Conservation (phyloP, 73 alveolate species). For the Tetrahymena malaccensis region DNA sequence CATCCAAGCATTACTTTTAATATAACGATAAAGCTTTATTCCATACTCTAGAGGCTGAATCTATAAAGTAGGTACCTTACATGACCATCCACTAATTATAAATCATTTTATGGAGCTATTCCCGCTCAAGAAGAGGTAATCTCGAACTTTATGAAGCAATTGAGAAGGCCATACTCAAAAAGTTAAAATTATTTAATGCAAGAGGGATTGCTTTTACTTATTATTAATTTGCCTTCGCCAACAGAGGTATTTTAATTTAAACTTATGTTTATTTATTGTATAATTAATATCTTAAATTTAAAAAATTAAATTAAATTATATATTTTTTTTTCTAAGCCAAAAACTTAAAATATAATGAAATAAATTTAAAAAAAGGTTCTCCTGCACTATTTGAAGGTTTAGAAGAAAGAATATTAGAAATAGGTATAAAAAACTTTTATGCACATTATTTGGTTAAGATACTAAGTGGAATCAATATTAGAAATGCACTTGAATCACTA, state of each 20-base stretch:
- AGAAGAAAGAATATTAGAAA: neutral
- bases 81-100: neutral
- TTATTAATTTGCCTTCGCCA: neutral
- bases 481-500: neutral
- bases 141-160: neutral
- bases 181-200: neutral
- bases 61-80: neutral
- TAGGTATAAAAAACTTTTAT: neutral
- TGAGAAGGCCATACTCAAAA: neutral
- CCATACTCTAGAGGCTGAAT: conserved; percentile 15
- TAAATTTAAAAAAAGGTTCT: neutral
- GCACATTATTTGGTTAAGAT: neutral
- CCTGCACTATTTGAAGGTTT: neutral
- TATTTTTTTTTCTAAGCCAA: too few relatives aligned
- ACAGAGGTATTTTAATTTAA: neutral
- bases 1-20: conserved; percentile 25
- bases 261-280: too few relatives aligned
- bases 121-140: neutral
- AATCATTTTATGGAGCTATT: neutral
- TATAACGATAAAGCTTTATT: conserved; percentile 22
- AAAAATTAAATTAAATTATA: too few relatives aligned
- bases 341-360: neutral
- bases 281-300: too few relatives aligned
- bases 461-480: neutral
- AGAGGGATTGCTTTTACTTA: neutral